Evolutionary conservation across 805 yeast species (phyloP).

Genomic region (Kodamaea hsintzibuensis): DNA sequence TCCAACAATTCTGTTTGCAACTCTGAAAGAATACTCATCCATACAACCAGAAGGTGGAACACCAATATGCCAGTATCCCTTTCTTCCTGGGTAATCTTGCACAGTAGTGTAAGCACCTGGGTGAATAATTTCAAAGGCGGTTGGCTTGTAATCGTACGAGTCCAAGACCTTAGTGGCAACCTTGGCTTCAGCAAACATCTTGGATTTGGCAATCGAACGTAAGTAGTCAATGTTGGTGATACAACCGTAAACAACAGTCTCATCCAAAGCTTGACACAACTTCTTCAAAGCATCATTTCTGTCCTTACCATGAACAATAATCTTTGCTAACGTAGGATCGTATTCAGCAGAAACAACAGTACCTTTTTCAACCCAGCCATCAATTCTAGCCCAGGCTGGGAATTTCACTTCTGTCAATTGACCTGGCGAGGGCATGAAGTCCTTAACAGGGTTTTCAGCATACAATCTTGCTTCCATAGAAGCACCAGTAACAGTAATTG

Average conservation of each 20-base stretch:
- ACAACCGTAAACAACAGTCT: slow-evolving; percentile 87
- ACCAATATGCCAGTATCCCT: slow-evolving; percentile 85
- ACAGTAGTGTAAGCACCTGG: slow-evolving; percentile 86
- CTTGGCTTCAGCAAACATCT: slow-evolving; percentile 79
- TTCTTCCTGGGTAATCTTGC: slow-evolving; percentile 96
- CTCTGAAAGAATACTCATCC: slow-evolving; percentile 88
- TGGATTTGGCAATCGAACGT: slow-evolving; percentile 78
- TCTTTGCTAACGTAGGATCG: slow-evolving; percentile 95
- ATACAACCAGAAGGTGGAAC: slow-evolving; percentile 99
- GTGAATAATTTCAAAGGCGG: slow-evolving; percentile 77
- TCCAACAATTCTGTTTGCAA: slow-evolving; percentile 90
- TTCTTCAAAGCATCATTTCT: slow-evolving; percentile 81
- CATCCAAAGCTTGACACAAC: slow-evolving; percentile 77
- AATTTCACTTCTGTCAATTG: slow-evolving; percentile 81
- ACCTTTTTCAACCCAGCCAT: slow-evolving; percentile 92
- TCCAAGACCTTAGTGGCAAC: slow-evolving; percentile 89
- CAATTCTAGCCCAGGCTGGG: slow-evolving; percentile 92
- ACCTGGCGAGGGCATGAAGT: slow-evolving; percentile 95
- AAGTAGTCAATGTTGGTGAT: slow-evolving; percentile 88
- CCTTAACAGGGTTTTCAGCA: slow-evolving; percentile 96
- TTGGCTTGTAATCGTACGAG: slow-evolving; percentile 72
- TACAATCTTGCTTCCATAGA: slow-evolving; percentile 96
- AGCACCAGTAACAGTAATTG: slow-evolving; percentile 72
- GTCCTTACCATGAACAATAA: slow-evolving; percentile 90
- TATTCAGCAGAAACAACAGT: slow-evolving; percentile 87